A percentile compares a stretch with the other conserved stretches of the same genome.
These are phyloP conservation scores for Neoboletus subvelutipes DNA, from an alignment of 768 basidiomycete genomes.

Conservation along the genomic window DNA sequence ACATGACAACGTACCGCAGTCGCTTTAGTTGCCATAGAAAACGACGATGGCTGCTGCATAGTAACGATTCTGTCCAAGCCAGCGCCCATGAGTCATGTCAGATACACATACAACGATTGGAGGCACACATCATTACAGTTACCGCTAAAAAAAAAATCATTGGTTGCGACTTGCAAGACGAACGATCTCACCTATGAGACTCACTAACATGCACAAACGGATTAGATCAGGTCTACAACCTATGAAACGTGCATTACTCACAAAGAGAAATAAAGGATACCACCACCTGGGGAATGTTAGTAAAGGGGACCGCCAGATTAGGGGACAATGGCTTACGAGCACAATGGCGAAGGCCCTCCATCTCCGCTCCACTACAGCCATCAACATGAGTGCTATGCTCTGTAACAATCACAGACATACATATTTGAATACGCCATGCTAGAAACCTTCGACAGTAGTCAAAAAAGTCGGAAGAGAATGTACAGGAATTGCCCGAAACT, in stretches of 20 bases:
- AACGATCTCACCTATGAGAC: neutral
- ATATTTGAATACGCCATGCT: constrained; percentile 2
- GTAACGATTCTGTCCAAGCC: neutral
- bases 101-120: neutral
- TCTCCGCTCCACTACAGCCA: neutral
- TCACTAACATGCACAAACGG: neutral
- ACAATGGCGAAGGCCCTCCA: neutral
- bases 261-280: neutral
- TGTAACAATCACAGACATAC: neutral
- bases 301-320: neutral
- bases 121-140: neutral
- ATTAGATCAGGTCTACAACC: neutral
- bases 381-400: neutral
- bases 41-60: neutral
- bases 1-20: neutral
- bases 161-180: no score
- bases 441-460: constrained; percentile 1
- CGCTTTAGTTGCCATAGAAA: neutral
- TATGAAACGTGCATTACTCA: neutral
- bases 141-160: neutral
- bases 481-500: neutral
- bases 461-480: neutral
- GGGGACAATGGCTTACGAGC: neutral
- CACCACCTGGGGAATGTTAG: neutral
- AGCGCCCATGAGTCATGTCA: neutral